phyloP scores from a whole-genome alignment of 352 stramenopile genomes.

The Phytophthora fragariaefolia region DNA sequence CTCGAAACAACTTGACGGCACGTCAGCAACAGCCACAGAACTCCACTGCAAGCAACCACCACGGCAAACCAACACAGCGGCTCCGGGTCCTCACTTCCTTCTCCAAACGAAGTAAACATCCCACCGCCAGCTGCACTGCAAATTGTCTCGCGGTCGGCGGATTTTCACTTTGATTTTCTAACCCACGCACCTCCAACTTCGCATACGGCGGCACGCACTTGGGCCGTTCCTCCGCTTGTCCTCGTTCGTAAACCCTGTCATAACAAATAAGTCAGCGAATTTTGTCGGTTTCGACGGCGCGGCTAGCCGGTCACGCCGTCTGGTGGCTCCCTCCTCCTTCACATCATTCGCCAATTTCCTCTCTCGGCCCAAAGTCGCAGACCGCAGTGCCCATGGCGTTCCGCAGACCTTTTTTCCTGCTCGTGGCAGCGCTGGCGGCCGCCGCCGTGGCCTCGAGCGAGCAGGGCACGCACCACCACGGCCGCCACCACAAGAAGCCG shows the following conservation, averaged over 20 bases:
- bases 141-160: slow-evolving; percentile 19
- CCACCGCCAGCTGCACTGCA: slow-evolving; percentile 16
- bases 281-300: slow-evolving; percentile 11
- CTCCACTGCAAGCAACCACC: neutral
- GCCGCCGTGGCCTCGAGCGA: slow-evolving; percentile 26
- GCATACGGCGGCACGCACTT: slow-evolving; percentile 11
- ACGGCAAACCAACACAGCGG: too few relatives aligned
- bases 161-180: slow-evolving; percentile 26
- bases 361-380: neutral
- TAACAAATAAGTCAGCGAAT: slow-evolving; percentile 21
- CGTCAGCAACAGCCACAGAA: slow-evolving; percentile 1
- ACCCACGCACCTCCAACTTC: slow-evolving; percentile 10
- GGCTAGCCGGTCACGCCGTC: slow-evolving; percentile 9
- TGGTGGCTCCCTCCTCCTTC: slow-evolving; percentile 14
- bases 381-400: slow-evolving; percentile 27
- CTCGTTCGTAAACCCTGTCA: slow-evolving; percentile 2
- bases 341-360: slow-evolving; percentile 38
- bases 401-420: slow-evolving; percentile 36
- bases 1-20: neutral
- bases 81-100: slow-evolving; percentile 21
- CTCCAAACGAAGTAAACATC: too few relatives aligned
- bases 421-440: slow-evolving; percentile 34
- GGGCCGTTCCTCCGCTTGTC: neutral
- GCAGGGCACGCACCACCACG: slow-evolving; percentile 28
- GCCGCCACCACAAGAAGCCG: slow-evolving; percentile 24